phyloP scores from a whole-genome alignment of 805 yeast species.

The Wickerhamomyces pijperi region DNA sequence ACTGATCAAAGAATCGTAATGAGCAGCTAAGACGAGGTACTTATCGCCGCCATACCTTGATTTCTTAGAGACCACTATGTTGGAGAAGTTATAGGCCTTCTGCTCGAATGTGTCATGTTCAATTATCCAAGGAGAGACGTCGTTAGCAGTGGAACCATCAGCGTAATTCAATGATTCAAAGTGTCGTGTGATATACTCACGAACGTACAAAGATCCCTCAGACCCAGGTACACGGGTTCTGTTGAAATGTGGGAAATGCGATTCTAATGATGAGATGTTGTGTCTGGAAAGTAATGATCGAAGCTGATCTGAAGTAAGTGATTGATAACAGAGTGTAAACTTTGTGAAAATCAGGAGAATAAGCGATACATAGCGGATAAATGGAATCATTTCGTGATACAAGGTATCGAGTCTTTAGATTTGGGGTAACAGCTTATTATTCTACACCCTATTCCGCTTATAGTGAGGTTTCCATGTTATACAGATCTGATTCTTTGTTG shows the following conservation, averaged over 20 bases:
- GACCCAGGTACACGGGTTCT: conserved; percentile 33
- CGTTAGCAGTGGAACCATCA: too few relatives aligned
- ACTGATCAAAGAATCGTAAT: conserved; percentile 34
- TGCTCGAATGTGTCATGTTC: conserved; percentile 26
- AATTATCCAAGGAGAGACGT: conserved; percentile 17
- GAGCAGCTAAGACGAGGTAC: conserved; percentile 36
- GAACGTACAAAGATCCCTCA: conserved; percentile 25
- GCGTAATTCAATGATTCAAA: conserved; percentile 20
- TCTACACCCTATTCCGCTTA: too few relatives aligned
- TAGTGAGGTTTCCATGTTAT: too few relatives aligned
- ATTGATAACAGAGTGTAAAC: neutral
- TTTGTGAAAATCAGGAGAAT: too few relatives aligned
- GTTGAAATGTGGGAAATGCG: conserved; percentile 22
- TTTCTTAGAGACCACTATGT: conserved; percentile 23
- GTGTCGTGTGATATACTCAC: conserved; percentile 24
- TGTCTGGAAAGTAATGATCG: neutral
- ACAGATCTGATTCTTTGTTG: too few relatives aligned
- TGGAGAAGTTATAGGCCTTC: conserved; percentile 25
- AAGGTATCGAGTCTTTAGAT: too few relatives aligned
- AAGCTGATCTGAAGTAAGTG: neutral
- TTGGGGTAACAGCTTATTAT: too few relatives aligned
- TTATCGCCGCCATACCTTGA: conserved; percentile 12
- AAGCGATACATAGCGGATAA: too few relatives aligned
- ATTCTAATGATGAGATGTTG: neutral
- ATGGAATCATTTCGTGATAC: too few relatives aligned